phyloP scores from a whole-genome alignment of 129 eudicot species.

The Logfia minima region DNA sequence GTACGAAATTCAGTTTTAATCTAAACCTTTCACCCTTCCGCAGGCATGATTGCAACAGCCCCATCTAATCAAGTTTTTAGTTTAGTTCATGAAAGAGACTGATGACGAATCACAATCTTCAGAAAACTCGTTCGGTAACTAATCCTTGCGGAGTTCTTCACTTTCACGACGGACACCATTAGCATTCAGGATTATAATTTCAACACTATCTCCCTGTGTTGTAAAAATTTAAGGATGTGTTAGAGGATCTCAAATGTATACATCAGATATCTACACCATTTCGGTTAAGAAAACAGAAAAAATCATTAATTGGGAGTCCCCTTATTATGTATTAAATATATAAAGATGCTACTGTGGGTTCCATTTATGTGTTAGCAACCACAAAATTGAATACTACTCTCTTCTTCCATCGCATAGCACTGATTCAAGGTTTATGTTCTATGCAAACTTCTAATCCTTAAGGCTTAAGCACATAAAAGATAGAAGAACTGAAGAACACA shows the following conservation, averaged over 20 bases:
- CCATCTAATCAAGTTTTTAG: slow-evolving; percentile 1
- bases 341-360: background rate
- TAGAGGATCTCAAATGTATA: background rate
- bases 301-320: too few relatives aligned
- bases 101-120: slow-evolving; percentile 13
- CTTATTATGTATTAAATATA: background rate
- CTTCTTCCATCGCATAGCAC: background rate
- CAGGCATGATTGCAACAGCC: background rate
- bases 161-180: slow-evolving; percentile 67
- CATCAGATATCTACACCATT: background rate
- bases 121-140: slow-evolving; percentile 10
- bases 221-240: background rate
- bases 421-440: background rate
- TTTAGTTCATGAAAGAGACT: background rate
- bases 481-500: background rate
- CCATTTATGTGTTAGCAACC: background rate
- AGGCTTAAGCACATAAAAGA: background rate
- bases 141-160: slow-evolving; percentile 88
- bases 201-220: slow-evolving; percentile 88
- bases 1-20: background rate
- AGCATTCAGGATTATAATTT: slow-evolving; percentile 66
- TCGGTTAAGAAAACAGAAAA: too few relatives aligned
- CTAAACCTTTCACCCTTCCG: slow-evolving; percentile 5
- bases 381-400: background rate
- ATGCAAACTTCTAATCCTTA: background rate